phyloP scores from a whole-genome alignment of 2,329 filamentous ascomycete genomes.

The Aspergillus cejpii region DNA sequence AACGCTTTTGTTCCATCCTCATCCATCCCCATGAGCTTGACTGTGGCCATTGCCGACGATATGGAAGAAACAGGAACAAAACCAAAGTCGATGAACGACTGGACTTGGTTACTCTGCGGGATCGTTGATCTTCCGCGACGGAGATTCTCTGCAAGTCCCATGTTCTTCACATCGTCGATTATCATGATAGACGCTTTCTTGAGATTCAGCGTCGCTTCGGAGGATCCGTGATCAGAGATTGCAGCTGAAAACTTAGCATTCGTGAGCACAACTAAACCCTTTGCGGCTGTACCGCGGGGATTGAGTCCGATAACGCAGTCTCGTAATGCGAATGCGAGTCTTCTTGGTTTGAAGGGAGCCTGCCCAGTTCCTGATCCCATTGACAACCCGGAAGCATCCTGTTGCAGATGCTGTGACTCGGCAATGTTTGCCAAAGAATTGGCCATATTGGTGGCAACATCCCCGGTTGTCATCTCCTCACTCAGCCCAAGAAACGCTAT shows the following conservation, averaged over 20 bases:
- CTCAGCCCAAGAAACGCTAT: slow-evolving; percentile 70
- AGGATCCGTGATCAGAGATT: slow-evolving; percentile 59
- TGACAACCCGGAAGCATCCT: slow-evolving; percentile 12
- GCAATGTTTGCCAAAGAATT: slow-evolving; percentile 73
- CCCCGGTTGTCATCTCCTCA: slow-evolving; percentile 61
- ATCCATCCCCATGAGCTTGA: slow-evolving; percentile 54
- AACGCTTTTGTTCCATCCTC: slow-evolving; percentile 59
- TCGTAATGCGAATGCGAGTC: slow-evolving; percentile 56
- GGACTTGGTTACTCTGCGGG: slow-evolving; percentile 41
- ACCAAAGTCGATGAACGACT: slow-evolving; percentile 54
- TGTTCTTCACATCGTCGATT: slow-evolving; percentile 63
- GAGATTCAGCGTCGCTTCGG: slow-evolving; percentile 60
- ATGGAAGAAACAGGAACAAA: slow-evolving; percentile 84
- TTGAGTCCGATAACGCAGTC: slow-evolving; percentile 82
- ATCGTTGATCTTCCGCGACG: slow-evolving; percentile 22
- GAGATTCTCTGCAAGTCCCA: slow-evolving; percentile 35
- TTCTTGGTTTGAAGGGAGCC: slow-evolving; percentile 48
- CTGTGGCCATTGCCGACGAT: slow-evolving; percentile 65
- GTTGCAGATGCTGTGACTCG: slow-evolving; percentile 43
- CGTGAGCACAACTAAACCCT: slow-evolving; percentile 69
- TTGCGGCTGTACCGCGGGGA: slow-evolving; percentile 67
- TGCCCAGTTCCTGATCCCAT: slow-evolving; percentile 14
- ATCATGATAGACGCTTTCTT: slow-evolving; percentile 77
- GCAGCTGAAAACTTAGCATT: slow-evolving; percentile 66
- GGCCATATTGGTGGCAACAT: slow-evolving; percentile 67